Base-by-base conservation (phyloP, 306 rosid species). In the Prinsepia uniflora region DNA sequence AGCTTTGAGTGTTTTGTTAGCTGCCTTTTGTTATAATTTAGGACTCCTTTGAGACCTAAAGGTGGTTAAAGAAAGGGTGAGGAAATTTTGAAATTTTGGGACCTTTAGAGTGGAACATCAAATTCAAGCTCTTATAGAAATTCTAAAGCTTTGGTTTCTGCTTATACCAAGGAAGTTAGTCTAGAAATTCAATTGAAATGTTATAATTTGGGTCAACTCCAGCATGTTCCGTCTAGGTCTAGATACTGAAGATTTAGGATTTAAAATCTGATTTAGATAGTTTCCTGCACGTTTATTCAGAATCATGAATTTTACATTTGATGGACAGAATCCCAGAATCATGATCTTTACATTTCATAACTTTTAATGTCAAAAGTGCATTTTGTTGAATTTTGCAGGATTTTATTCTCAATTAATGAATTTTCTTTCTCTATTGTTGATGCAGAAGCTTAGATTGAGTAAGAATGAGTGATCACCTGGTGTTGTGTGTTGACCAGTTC, bases 391-490 rank as follows among this genome's bases (percentile, higher is more conserved):
- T 47, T 58, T 10, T 45, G 24, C 59, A 10, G 18, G 5, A 50
- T 66, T 45, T 40, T 44, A 45, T 13, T 15, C 53, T 48, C 18
- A 59, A 3, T 58, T 44, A 5, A 49, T 75, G 17, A 17, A 43
- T 64, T 53, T 60, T 36, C 12, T 4, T 46, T 62, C 2, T 39
- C 22, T 62, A 1, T 22, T 57, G 68, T 36, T 30, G 72, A 46
- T 70, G 60, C 67, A 76, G 75, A 68, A 57, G 64, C 15, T 80
- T 47, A 64, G 20, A 63, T 76, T 65, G 69, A 72, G 73, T 49
- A 73, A 49, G 68, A 75, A 85, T 80, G 89, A 74, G 62, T 47
- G 87, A 82, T 46, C 80, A 78, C 72, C 40, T 82, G 48, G 83
- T 82, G 65, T 63, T 85, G 79, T 77, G 83, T 49, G 81, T 80